Evolutionary conservation across 768 basidiomycete species (phyloP).

Genomic region (Dentipellis sp.): DNA sequence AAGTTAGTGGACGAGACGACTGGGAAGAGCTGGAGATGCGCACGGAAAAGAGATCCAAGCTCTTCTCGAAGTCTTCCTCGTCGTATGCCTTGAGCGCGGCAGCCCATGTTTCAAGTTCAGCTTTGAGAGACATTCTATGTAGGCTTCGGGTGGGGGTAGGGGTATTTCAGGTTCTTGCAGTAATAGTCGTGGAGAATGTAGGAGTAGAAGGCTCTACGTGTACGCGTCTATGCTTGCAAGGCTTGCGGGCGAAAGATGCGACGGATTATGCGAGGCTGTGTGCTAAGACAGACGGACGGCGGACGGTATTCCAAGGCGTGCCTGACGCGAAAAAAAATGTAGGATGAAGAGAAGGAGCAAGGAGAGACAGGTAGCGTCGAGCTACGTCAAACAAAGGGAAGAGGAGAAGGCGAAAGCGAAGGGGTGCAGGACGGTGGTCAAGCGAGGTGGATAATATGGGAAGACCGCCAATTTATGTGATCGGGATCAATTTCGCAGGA

Average conservation of each 20-base stretch:
- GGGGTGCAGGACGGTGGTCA: not conserved
- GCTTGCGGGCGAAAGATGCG: not conserved
- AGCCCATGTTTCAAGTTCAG: conserved; percentile 77
- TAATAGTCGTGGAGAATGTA: not conserved
- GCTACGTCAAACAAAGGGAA: not conserved
- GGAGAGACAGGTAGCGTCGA: conserved; percentile 4
- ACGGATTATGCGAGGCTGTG: not conserved
- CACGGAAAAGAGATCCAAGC: conserved; percentile 70
- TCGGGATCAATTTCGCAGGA: not conserved
- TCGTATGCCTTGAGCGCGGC: conserved; percentile 87
- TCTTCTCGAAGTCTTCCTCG: conserved; percentile 65
- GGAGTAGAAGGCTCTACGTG: not conserved
- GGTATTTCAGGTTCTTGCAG: not conserved
- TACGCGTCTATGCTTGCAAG: not conserved
- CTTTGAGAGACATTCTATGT: conserved; percentile 30
- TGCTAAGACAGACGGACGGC: conserved; percentile 1
- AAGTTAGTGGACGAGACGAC: not conserved
- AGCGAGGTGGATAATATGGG: not conserved
- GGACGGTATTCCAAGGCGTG: conserved; percentile 11
- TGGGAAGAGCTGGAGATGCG: conserved; percentile 17
- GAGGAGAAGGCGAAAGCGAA: not conserved
- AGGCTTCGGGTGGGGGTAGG: not conserved
- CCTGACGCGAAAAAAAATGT: conserved; percentile 11
- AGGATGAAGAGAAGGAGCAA: conserved; percentile 10
- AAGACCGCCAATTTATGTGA: not conserved